Evolutionary conservation across 1,284 basidiomycete species (phyloP).

Genomic region (Puccinia triticina): DNA sequence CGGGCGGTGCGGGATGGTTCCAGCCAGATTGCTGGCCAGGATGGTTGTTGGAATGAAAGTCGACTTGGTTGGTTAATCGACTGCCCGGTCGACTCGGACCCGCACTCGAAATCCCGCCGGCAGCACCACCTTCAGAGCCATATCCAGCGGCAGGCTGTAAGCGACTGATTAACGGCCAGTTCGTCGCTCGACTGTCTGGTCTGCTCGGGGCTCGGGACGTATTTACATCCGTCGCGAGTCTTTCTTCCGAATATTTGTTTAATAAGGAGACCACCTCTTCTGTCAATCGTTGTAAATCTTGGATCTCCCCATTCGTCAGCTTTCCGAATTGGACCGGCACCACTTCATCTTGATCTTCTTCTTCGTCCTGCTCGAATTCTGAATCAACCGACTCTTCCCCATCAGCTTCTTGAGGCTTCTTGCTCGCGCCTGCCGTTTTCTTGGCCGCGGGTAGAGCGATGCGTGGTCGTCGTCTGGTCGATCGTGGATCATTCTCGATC

Average conservation of each 20-base stretch:
- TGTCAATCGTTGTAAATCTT: slow-evolving; percentile 43
- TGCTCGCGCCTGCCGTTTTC: not conserved
- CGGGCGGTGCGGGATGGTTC: not conserved
- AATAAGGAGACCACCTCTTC: slow-evolving; percentile 47
- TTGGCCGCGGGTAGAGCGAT: not conserved
- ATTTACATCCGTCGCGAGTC: slow-evolving; percentile 45
- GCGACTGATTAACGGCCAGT: slow-evolving; percentile 2
- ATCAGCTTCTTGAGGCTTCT: not conserved
- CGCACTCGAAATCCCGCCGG: slow-evolving; percentile 23
- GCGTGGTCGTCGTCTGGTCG: not conserved
- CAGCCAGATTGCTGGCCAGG: not conserved
- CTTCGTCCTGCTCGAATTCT: slow-evolving; percentile 44
- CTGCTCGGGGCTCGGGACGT: slow-evolving; percentile 40
- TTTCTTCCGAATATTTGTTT: slow-evolving; percentile 48
- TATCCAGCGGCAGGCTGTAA: not conserved
- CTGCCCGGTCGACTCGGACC: slow-evolving; percentile 34
- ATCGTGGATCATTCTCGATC: slow-evolving; percentile 16
- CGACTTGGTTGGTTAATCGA: slow-evolving; percentile 34
- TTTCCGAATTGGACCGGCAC: slow-evolving; percentile 13
- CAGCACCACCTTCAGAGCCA: not conserved
- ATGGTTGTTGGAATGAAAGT: slow-evolving; percentile 1
- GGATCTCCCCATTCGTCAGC: slow-evolving; percentile 27
- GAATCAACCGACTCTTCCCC: slow-evolving; percentile 26
- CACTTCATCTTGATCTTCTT: slow-evolving; percentile 26
- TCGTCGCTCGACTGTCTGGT: slow-evolving; percentile 44